Evolutionary conservation across 495 filamentous ascomycete species (phyloP).

Genomic region (Letharia columbiana): DNA sequence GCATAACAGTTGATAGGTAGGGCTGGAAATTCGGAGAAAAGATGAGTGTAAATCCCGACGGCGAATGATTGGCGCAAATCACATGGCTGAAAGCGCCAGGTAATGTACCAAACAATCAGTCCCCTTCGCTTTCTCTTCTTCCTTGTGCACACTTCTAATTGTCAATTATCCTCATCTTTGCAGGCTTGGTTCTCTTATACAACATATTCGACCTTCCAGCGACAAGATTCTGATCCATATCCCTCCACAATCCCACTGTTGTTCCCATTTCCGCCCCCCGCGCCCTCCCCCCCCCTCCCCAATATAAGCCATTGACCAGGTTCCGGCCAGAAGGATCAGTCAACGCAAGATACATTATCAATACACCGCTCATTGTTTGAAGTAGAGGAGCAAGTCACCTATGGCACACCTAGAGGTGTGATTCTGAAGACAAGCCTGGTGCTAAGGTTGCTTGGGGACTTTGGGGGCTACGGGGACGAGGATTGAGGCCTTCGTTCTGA

Average conservation of each 20-base stretch:
- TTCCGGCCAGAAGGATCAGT: background rate
- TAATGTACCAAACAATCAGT: background rate
- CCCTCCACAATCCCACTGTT: background rate
- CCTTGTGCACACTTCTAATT: background rate
- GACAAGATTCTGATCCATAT: background rate
- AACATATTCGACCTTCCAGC: background rate
- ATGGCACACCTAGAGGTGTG: background rate
- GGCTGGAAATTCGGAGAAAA: conserved; percentile 4
- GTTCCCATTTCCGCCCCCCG: background rate
- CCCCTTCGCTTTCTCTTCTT: background rate
- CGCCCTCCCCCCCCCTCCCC: background rate
- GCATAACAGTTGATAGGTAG: background rate
- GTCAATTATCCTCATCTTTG: background rate
- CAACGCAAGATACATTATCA: background rate
- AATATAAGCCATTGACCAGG: background rate
- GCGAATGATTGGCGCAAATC: conserved; percentile 7
- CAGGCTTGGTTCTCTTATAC: background rate
- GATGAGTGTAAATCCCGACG: background rate
- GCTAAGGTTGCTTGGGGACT: background rate
- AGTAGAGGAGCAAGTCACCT: background rate
- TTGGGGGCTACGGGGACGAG: background rate
- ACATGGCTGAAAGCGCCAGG: conserved; percentile 15
- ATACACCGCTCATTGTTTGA: background rate
- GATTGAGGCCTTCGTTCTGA: background rate
- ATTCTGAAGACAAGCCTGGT: background rate